Conservation (phyloP, 257 asterid genomes). For the Solanum pinnatisectum region DNA sequence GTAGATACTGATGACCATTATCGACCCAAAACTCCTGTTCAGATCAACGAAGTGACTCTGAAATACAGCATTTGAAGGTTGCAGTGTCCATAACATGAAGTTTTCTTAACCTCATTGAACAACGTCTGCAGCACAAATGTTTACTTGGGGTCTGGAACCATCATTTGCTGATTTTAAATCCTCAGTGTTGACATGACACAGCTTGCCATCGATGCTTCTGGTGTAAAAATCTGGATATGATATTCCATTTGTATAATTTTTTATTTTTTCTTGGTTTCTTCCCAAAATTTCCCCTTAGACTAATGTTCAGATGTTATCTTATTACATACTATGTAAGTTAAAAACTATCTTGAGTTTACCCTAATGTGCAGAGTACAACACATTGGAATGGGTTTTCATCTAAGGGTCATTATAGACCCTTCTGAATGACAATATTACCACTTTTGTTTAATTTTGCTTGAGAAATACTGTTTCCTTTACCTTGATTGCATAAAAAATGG, state of each 20-base stretch:
- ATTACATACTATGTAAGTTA: neutral
- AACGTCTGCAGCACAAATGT: neutral
- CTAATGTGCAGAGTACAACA: neutral
- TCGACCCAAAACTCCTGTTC: constrained; percentile 73
- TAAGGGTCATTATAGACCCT: neutral
- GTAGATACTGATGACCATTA: constrained; percentile 93
- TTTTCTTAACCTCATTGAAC: neutral
- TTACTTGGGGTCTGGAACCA: neutral
- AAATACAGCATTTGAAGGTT: constrained; percentile 38
- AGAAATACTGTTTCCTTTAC: neutral
- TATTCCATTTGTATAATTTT: neutral
- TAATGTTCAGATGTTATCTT: neutral
- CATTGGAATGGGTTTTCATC: neutral
- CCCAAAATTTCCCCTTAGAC: neutral
- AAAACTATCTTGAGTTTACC: neutral
- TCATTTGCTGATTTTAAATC: neutral
- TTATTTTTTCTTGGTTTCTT: neutral
- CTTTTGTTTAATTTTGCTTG: neutral
- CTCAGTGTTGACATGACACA: neutral
- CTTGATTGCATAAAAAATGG: neutral
- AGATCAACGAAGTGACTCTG: constrained; percentile 51
- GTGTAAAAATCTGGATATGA: neutral
- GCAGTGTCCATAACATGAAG: neutral
- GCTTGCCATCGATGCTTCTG: constrained; percentile 1
- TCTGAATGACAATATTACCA: neutral